Evolutionary conservation across 768 basidiomycete genomes (phyloP).

Genomic region (Auricularia sp.): DNA sequence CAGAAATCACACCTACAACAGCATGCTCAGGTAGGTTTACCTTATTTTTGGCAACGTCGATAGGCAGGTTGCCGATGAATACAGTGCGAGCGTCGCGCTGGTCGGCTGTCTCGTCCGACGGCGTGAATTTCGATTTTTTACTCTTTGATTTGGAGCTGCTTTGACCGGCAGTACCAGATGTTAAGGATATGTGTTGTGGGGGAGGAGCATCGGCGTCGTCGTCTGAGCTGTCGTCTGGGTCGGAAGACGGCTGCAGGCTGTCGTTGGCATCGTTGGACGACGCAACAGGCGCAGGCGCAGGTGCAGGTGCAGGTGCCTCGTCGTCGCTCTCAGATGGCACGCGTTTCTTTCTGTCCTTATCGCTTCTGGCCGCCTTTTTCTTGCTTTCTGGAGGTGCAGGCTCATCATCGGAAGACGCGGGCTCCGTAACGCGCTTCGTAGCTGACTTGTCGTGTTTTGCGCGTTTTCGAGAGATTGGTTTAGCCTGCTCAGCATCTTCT

Average conservation of each 20-base stretch:
- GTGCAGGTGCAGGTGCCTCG: too few relatives aligned
- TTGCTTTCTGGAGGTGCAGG: not conserved
- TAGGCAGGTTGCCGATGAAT: constrained; percentile 82
- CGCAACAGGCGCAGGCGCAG: not conserved
- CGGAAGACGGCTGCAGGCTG: not conserved
- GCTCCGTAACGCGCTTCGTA: not conserved
- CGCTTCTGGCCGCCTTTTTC: not conserved
- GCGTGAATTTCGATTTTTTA: constrained; percentile 40
- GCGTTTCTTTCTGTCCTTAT: not conserved
- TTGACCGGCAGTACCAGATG: constrained; percentile 15
- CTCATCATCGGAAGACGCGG: not conserved
- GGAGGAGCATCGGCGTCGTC: not conserved
- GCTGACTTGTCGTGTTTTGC: constrained; percentile 1
- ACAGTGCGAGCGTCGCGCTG: constrained; percentile 74
- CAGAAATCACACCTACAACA: not conserved
- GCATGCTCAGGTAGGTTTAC: constrained; percentile 34
- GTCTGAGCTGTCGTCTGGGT: not conserved
- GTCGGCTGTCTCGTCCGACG: constrained; percentile 60
- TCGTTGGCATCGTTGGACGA: not conserved
- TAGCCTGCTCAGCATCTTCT: constrained; percentile 8
- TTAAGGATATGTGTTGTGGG: not conserved
- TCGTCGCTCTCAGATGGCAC: not conserved
- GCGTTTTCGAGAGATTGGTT: constrained; percentile 10
- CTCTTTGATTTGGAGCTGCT: constrained; percentile 26
- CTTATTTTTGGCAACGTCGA: constrained; percentile 66